Percentiles rank a stretch among this genome's conserved stretches.
phyloP scores from a whole-genome alignment of 345 rosid species.

The Lagerstroemia speciosa region DNA sequence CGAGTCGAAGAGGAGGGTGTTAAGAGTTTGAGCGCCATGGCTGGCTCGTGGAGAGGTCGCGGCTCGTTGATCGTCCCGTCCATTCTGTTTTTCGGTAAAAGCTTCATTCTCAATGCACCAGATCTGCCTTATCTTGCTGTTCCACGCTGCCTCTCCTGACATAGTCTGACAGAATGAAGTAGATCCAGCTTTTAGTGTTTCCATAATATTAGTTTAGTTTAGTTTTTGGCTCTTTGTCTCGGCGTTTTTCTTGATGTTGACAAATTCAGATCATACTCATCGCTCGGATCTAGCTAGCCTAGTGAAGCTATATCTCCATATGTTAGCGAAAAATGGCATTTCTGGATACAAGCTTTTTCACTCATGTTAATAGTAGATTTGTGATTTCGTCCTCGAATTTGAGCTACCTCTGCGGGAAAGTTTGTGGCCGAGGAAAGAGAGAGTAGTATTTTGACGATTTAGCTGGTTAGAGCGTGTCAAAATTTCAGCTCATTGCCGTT shows the following conservation, averaged over 20 bases:
- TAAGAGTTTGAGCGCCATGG: conserved; percentile 25
- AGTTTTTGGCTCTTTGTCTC: conserved; percentile 40
- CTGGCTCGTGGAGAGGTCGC: conserved; percentile 47
- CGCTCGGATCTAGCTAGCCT: background rate
- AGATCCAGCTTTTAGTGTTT: background rate
- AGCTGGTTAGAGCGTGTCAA: background rate
- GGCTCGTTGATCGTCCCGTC: conserved; percentile 35
- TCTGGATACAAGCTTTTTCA: background rate
- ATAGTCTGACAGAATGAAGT: background rate
- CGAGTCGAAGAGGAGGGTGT: background rate
- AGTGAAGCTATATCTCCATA: background rate
- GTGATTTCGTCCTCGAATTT: background rate
- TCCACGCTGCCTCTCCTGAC: background rate
- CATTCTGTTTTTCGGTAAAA: conserved; percentile 50
- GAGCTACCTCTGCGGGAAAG: background rate
- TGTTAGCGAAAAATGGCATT: background rate
- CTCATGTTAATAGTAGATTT: background rate
- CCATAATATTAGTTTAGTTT: conserved; percentile 1
- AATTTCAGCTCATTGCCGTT: background rate
- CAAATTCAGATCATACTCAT: background rate
- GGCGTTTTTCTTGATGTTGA: conserved; percentile 17
- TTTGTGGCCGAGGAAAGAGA: background rate
- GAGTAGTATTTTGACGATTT: too few species aligned
- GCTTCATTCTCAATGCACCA: background rate
- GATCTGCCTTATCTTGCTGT: conserved; percentile 3